Conservation (phyloP, 1,139 yeast genomes). For the Nadsonia starkeyi-henricii region DNA sequence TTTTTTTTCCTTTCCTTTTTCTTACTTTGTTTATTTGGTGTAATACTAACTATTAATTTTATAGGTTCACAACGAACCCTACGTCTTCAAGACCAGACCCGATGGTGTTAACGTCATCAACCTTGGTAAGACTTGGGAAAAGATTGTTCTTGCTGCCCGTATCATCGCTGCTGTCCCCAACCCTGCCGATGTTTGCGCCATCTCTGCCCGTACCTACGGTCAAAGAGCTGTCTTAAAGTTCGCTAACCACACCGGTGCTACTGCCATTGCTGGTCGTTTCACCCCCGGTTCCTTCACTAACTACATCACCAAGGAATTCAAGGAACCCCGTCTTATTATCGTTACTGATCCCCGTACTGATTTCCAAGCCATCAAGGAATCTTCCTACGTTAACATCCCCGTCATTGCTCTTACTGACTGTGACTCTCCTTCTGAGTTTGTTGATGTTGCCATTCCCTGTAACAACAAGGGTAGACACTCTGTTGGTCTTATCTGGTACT, state of each 20-base stretch:
- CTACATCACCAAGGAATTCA: conserved; percentile 99
- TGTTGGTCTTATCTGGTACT: conserved; percentile 99
- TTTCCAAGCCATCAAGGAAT: conserved; percentile 99
- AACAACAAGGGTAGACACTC: conserved; percentile 99
- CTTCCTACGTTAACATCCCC: conserved; percentile 99
- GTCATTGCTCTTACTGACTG: conserved; percentile 97
- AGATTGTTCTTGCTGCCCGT: conserved; percentile 99
- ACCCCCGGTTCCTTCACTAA: conserved; percentile 99
- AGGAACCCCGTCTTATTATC: conserved; percentile 98
- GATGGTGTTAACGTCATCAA: conserved; percentile 98
- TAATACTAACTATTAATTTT: conserved; percentile 1
- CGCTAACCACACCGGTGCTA: conserved; percentile 99
- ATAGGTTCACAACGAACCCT: conserved; percentile 96
- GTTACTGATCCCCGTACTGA: conserved; percentile 99
- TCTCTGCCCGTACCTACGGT: conserved; percentile 98
- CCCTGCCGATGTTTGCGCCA: conserved; percentile 96
- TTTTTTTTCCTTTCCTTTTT: too few species aligned
- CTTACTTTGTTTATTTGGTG: too few species aligned
- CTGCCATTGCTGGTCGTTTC: conserved; percentile 99
- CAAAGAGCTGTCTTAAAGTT: conserved; percentile 99
- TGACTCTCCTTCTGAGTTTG: conserved; percentile 98
- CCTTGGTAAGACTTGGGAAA: conserved; percentile 99
- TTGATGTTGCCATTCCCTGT: conserved; percentile 99
- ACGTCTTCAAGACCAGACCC: conserved; percentile 98
- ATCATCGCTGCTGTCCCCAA: conserved; percentile 98